Conservation (phyloP, 78 protist species). For the Chrysochromulina parva region DNA sequence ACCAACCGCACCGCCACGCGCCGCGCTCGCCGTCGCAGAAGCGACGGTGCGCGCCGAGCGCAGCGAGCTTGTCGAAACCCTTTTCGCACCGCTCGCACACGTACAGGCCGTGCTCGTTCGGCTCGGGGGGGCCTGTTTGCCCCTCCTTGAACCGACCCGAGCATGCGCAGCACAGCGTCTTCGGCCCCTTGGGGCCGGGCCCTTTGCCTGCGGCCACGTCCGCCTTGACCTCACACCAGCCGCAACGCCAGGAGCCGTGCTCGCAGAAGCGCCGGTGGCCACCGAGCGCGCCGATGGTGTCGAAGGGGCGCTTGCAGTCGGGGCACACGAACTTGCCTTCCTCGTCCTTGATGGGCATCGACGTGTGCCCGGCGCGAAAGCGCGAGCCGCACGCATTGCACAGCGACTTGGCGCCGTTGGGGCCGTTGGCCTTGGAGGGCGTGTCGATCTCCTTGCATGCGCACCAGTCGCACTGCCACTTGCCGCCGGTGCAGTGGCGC, state of each 20-base stretch:
- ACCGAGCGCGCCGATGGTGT: slow-evolving; percentile 24
- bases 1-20: slow-evolving; percentile 33
- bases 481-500: slow-evolving; percentile 23
- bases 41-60: slow-evolving; percentile 29
- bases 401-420: background rate
- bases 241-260: slow-evolving; percentile 26
- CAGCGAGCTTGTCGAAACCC: background rate
- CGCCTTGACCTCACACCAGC: background rate
- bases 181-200: slow-evolving; percentile 22
- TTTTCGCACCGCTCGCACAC: background rate
- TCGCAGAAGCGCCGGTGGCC: slow-evolving; percentile 40
- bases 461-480: slow-evolving; percentile 21
- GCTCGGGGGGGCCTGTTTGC: background rate
- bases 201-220: background rate
- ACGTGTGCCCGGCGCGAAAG: slow-evolving; percentile 11
- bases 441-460: background rate
- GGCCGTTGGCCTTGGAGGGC: background rate
- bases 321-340: slow-evolving; percentile 8
- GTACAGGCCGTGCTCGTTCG: background rate
- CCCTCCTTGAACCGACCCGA: background rate
- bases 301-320: background rate
- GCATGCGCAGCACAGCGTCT: slow-evolving; percentile 24
- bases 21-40: slow-evolving; percentile 21
- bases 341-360: background rate
- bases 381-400: slow-evolving; percentile 21